These are phyloP conservation scores for Lachancea fermentati DNA, from an alignment of 805 yeast genomes.

Conservation along the genomic window DNA sequence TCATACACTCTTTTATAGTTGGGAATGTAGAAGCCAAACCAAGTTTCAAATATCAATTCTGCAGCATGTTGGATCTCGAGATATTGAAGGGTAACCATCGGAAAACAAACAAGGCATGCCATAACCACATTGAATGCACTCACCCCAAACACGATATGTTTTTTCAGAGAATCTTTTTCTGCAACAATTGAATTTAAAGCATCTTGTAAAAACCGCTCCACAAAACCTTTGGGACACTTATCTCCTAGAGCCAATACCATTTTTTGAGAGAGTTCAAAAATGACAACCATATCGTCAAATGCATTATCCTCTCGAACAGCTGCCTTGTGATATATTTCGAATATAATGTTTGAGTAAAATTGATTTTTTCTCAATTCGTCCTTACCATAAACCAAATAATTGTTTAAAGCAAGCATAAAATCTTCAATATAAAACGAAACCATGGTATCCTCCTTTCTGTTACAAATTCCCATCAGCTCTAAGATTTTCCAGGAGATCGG, in stretches of 20 bases:
- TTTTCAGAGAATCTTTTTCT: constrained; percentile 24
- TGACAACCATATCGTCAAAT: constrained; percentile 49
- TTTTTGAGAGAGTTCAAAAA: constrained; percentile 60
- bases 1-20: constrained; percentile 69
- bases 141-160: constrained; percentile 29
- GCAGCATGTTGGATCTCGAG: constrained; percentile 43
- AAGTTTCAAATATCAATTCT: constrained; percentile 46
- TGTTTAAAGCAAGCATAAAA: constrained; percentile 63
- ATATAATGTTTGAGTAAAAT: constrained; percentile 43
- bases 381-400: constrained; percentile 59
- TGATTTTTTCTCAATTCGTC: constrained; percentile 44
- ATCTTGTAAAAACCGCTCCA: constrained; percentile 41
- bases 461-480: constrained; percentile 39
- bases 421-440: constrained; percentile 72
- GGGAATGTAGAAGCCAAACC: constrained; percentile 36
- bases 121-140: constrained; percentile 49
- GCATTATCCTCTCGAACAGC: constrained; percentile 43
- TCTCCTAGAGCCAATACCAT: constrained; percentile 54
- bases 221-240: constrained; percentile 37
- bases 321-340: constrained; percentile 44
- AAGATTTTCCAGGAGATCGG: constrained; percentile 74
- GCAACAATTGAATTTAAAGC: constrained; percentile 34
- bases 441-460: constrained; percentile 37
- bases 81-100: constrained; percentile 45
- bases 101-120: constrained; percentile 57